phyloP scores from a whole-genome alignment of 192 early-diverging fungal species.

The Pecoramyces ruminantium region DNA sequence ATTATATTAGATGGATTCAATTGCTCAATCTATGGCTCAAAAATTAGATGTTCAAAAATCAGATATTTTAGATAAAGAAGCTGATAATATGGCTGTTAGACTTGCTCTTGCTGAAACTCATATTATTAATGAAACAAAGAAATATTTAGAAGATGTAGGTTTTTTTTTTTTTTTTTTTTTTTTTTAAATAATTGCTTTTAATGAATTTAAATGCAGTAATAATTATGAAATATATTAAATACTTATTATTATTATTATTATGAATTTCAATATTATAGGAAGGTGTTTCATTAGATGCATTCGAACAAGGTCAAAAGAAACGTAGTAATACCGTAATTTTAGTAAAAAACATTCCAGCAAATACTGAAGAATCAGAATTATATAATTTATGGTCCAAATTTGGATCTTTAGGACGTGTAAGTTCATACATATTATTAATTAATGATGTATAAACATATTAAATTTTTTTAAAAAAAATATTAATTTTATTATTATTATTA shows the following conservation, averaged over 20 bases:
- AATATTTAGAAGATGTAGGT: slow-evolving; percentile 55
- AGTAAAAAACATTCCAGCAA: slow-evolving; percentile 86
- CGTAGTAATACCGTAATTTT: slow-evolving; percentile 80
- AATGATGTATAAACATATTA: too few species aligned
- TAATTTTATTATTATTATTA: background rate
- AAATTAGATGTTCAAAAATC: slow-evolving; percentile 75
- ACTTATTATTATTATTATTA: too few species aligned
- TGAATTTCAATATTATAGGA: slow-evolving; percentile 14
- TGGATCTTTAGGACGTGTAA: slow-evolving; percentile 74
- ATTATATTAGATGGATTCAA: slow-evolving; percentile 59
- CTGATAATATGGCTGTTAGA: slow-evolving; percentile 78
- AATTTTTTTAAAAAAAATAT: too few species aligned
- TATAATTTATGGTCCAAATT: slow-evolving; percentile 63
- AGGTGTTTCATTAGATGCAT: slow-evolving; percentile 64
- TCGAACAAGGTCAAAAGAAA: slow-evolving; percentile 34
- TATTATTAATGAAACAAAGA: slow-evolving; percentile 85
- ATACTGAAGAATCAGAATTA: slow-evolving; percentile 68
- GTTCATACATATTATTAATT: too few species aligned
- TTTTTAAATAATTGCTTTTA: too few species aligned
- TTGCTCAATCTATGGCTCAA: slow-evolving; percentile 88
- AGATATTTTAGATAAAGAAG: slow-evolving; percentile 76
- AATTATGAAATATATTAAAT: too few species aligned
- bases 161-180: too few species aligned
- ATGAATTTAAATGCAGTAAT: too few species aligned
- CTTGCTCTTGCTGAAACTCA: slow-evolving; percentile 96